Base-by-base conservation (phyloP, 306 rosid genomes). In the Lathyrus oleraceus region DNA sequence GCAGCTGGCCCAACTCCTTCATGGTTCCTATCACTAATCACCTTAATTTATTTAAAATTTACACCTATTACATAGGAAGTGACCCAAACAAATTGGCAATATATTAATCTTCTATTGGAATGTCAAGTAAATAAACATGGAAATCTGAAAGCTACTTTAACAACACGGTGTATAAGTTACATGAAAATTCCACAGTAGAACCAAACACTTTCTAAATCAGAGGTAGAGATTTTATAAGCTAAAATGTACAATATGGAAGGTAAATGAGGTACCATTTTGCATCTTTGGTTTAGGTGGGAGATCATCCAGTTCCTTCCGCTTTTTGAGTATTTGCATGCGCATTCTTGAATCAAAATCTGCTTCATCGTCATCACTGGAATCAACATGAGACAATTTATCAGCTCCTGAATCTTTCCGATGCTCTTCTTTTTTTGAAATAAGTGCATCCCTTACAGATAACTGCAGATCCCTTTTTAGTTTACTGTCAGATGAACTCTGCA, bases 311-410 rank as follows among this genome's bases (percentile, higher is more conserved):
- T 95, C 96, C 28, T 73, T 86, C 70, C 91, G 85, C 76, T 84
- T 95, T 77, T 69, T 83, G 49, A 95, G 91, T 81, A 95, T 91
- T 76, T 79, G 89, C 81, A 65, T 77, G 63, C 97, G 96, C 99
- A 95, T 95, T 65, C 89, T 82, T 61, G 92, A 73, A 82, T 91
- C 97, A 76, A 95, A 95, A 81, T 85, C 82, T 47, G 95, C 91
- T 67, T 79, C 82, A 78, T 89, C 92, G 36, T 85, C 89, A 72
- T 88, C 88, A 19, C 92, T 78, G 58, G 81, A 73, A 75, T 81
- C 78, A 56, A 60, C 74, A 57, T 58, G 67, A 70, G 79, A 74
- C 36, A 42, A 77, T 39, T 76, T 53, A 61, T 63, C 81, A 74
- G 81, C 71, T 69, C 81, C 83, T 43, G 73, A 63, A 62, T 83